phyloP scores from a whole-genome alignment of 2,329 filamentous ascomycete genomes.

The Xylariaceae sp. region DNA sequence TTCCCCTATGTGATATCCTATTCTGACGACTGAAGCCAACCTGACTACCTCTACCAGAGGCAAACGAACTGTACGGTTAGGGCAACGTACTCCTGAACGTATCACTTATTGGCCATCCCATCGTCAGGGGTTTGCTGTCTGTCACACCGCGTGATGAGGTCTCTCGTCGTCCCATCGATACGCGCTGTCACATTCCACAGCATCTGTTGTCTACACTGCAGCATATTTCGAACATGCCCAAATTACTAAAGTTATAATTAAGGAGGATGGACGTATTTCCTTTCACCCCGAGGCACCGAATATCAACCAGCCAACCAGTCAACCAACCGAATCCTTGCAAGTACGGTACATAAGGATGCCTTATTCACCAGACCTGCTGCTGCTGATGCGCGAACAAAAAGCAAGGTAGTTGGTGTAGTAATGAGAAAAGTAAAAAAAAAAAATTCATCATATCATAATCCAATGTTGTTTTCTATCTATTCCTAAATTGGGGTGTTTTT shows the following conservation, averaged over 20 bases:
- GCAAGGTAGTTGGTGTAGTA: too few relatives aligned
- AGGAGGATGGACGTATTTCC: neutral
- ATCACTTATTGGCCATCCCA: neutral
- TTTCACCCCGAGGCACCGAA: conserved; percentile 11
- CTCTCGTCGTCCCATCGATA: neutral
- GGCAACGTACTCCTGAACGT: too few relatives aligned
- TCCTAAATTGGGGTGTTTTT: neutral
- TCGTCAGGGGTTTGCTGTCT: neutral
- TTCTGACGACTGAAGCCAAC: too few relatives aligned
- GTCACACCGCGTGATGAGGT: neutral
- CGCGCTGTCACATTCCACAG: conserved; percentile 8
- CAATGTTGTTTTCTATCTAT: conserved; percentile 10
- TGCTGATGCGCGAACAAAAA: too few relatives aligned
- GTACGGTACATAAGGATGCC: too few relatives aligned
- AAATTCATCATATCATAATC: neutral
- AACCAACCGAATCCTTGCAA: too few relatives aligned
- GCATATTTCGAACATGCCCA: neutral
- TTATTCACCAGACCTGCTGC: too few relatives aligned
- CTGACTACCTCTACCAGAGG: too few relatives aligned
- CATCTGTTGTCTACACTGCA: conserved; percentile 1
- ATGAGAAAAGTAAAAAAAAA: too few relatives aligned
- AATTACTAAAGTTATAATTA: too few relatives aligned
- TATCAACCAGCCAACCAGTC: neutral
- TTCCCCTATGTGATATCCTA: too few relatives aligned
- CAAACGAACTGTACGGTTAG: too few relatives aligned